A percentile compares a stretch with the other conserved stretches of the same genome.
Conservation (phyloP, 2,329 filamentous ascomycete genomes). For the Trichoderma citrinoviride region DNA sequence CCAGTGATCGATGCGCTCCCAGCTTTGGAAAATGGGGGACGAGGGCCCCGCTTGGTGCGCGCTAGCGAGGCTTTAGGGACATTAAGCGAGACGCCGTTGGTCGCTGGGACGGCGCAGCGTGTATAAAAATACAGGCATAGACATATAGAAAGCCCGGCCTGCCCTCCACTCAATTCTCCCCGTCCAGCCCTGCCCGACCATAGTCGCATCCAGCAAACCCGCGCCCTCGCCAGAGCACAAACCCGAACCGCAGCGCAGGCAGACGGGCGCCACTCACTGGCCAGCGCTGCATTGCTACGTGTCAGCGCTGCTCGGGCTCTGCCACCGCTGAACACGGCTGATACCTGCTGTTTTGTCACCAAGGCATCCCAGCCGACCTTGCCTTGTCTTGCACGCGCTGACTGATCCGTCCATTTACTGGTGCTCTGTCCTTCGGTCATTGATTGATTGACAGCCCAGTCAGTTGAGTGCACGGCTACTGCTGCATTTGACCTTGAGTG, state of each 20-base stretch:
- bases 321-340: background rate
- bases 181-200: conserved; percentile 23
- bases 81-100: conserved; percentile 41
- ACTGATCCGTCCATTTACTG: too few species aligned
- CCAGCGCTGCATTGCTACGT: conserved; percentile 1
- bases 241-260: background rate
- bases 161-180: conserved; percentile 44
- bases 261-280: conserved; percentile 11
- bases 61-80: conserved; percentile 37
- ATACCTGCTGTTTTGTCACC: too few species aligned
- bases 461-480: background rate
- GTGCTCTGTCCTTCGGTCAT: too few species aligned
- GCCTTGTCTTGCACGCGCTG: too few species aligned
- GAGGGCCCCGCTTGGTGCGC: conserved; percentile 23
- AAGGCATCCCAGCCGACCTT: too few species aligned
- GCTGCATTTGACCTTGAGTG: background rate
- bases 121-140: conserved; percentile 48
- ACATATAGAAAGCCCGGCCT: conserved; percentile 46
- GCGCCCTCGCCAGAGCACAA: conserved; percentile 5
- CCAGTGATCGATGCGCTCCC: background rate
- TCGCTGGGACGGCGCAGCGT: conserved; percentile 31
- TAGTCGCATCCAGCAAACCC: conserved; percentile 12
- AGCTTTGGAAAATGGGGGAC: background rate
- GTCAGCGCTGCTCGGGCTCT: conserved; percentile 1
- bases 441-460: too few species aligned